Evolutionary conservation across 2,329 filamentous ascomycete species (phyloP), one percentile per base, ranked within the genome.

Genomic region (Fusarium paranaense): DNA sequence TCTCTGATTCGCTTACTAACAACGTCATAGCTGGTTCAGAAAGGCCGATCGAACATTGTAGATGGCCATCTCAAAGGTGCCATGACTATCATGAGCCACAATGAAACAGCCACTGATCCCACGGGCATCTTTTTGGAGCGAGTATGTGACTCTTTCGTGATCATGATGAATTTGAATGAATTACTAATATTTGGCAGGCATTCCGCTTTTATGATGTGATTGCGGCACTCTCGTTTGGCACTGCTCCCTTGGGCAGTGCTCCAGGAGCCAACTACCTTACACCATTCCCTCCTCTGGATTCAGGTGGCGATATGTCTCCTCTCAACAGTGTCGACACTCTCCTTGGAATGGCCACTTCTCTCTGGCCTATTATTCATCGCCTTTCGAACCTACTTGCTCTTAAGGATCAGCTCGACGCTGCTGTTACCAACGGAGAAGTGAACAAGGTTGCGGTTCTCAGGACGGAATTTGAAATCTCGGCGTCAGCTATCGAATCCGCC

Each of bases 161-260:
- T 13, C 2, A 11, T 13, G 9, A 7, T 14, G 5, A 35, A n/a
- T 18, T 33, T 25, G 35, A n/a, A 45, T 45, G n/a, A 32, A 42
- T 59, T 32, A 11, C 22, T 67, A 27, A 67, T 27, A 16, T 16
- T 20, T 27, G 37, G 33, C 64, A 91, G 90, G 89, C 90, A 2
- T 92, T 92, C 74, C 87, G 88, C 7, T 92, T 91, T 75, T 91
- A 92, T 80, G 90, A 92, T 77, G 90, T 92, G 25, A 91, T 91
- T 65, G 87, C 90, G 7, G 90, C 90, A 2, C 82, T 92, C 33
- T 92, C 90, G 0, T 86, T 91, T 60, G 89, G 89, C 64, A 90
- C 88, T 14, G 83, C 88, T 6, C 89, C 90, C 2, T 83, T 91
- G 14, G 88, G 88, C 2, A 85, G 83, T 14, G 84, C 87, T 4